Evolutionary conservation across 768 basidiomycete species (phyloP), one percentile per base, ranked within the genome.

Genomic region (Russula brevipes): DNA sequence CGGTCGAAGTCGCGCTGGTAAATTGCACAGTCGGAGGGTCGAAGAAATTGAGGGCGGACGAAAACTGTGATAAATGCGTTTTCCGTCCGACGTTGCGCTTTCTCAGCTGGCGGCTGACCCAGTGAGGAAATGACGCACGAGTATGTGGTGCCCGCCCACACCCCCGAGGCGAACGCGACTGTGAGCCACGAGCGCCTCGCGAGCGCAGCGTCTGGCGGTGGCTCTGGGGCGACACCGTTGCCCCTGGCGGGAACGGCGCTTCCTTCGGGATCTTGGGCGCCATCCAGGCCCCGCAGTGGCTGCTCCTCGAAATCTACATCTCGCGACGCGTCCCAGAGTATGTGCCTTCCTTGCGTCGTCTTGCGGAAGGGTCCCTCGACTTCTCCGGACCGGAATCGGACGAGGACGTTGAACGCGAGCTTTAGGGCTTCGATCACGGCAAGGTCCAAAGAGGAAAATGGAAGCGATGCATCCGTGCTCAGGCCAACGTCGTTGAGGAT

Each of bases 341-440:
- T n/a, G 36, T 35, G n/a, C 47, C 41, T 30, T 12, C 35, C 24
- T 31, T 52, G 38, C 14, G 49, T n/a, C 30, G 49, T 42, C 47
- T 35, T 39, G 12, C 41, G n/a, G 30, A n/a, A 19, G 12, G 19
- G 17, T 2, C 31, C 19, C 24, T 24, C 24, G 24, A 24, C 24
- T 1, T 51, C 55, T 4, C 24, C 11, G 19, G 55, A 54, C 39
- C 46, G 41, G 53, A 61, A 55, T 45, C 36, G 56, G 12, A 53
- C 39, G 60, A 59, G 9, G 35, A 55, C 5, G 38, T 57, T 61
- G 46, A 31, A 46, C 6, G 47, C 47, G 5, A 67, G 54, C 46
- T 67, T 67, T 45, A 67, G 54, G 33, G 57, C 55, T 53, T 67
- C 66, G n/a, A 67, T 16, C 19, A 61, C 10, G 36, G 60, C 64